Evolutionary conservation across 2,329 filamentous ascomycete genomes (phyloP).

Genomic region (Penicillium sp.): DNA sequence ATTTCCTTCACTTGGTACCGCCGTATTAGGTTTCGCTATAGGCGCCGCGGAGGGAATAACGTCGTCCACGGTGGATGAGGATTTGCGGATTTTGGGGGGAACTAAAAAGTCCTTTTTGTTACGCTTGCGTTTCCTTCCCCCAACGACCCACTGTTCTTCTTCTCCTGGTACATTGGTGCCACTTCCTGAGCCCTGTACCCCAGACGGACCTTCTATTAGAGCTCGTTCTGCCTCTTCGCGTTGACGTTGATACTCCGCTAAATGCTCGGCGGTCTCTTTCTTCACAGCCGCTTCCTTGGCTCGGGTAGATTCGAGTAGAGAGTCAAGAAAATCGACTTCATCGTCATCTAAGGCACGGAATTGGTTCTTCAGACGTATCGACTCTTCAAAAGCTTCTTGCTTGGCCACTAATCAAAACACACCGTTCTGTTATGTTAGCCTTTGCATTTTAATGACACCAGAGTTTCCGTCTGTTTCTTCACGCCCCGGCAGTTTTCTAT

Average conservation of each 20-base stretch:
- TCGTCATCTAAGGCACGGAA: conserved; percentile 51
- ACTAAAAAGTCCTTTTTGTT: conserved; percentile 40
- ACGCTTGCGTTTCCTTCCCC: conserved; percentile 52
- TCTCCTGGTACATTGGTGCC: conserved; percentile 26
- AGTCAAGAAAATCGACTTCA: conserved; percentile 52
- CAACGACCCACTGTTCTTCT: conserved; percentile 48
- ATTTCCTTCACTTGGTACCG: background rate
- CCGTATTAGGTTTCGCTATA: conserved; percentile 9
- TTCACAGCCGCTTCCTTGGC: conserved; percentile 55
- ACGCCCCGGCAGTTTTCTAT: background rate
- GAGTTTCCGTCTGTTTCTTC: background rate
- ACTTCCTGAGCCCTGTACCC: conserved; percentile 17
- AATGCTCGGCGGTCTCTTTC: conserved; percentile 56
- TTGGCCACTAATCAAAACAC: conserved; percentile 38
- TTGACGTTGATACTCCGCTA: conserved; percentile 57
- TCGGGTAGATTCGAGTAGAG: conserved; percentile 54
- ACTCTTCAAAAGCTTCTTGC: conserved; percentile 51
- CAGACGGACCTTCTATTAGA: conserved; percentile 35
- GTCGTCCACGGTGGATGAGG: conserved; percentile 26
- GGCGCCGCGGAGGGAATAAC: conserved; percentile 12
- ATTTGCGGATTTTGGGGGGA: conserved; percentile 42
- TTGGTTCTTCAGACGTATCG: conserved; percentile 48
- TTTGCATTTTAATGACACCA: background rate
- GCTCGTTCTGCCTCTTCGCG: conserved; percentile 57
- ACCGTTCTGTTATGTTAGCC: conserved; percentile 41